phyloP scores from a whole-genome alignment of 495 filamentous ascomycete genomes.

The Podospora bellae-mahoneyi region DNA sequence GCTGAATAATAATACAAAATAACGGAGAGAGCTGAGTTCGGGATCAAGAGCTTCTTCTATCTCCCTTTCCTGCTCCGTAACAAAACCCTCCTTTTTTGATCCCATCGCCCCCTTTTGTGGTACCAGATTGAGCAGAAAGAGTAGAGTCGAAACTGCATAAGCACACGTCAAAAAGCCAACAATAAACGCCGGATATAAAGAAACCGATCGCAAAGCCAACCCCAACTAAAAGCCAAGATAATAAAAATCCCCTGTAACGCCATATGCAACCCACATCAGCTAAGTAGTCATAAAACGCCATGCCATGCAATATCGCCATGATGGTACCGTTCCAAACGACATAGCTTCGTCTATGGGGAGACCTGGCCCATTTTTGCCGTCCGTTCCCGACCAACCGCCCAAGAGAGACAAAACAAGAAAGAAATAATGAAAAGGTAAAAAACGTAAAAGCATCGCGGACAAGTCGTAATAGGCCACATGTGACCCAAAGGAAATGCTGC shows the following conservation, averaged over 20 bases:
- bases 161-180: constrained; percentile 22
- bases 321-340: constrained; percentile 6
- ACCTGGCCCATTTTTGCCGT: constrained; percentile 18
- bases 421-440: not conserved
- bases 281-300: constrained; percentile 23
- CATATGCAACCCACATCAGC: constrained; percentile 31
- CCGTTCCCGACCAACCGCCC: constrained; percentile 7
- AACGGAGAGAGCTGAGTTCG: not conserved
- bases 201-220: constrained; percentile 15
- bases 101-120: constrained; percentile 8
- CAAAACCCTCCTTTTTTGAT: not conserved
- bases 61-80: not conserved
- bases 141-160: constrained; percentile 16
- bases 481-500: not conserved
- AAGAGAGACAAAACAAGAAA: constrained; percentile 3
- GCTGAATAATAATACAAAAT: not conserved
- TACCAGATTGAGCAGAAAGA: constrained; percentile 4
- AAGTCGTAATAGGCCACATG: constrained; percentile 7
- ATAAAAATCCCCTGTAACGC: constrained; percentile 18
- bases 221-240: constrained; percentile 21
- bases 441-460: not conserved
- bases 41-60: not conserved
- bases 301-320: constrained; percentile 13
- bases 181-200: not conserved
- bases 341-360: constrained; percentile 31